Percentiles rank a stretch among this genome's conserved stretches.
Evolutionary conservation across 2,329 filamentous ascomycete genomes (phyloP).

Genomic region (Aschersonia sp.): DNA sequence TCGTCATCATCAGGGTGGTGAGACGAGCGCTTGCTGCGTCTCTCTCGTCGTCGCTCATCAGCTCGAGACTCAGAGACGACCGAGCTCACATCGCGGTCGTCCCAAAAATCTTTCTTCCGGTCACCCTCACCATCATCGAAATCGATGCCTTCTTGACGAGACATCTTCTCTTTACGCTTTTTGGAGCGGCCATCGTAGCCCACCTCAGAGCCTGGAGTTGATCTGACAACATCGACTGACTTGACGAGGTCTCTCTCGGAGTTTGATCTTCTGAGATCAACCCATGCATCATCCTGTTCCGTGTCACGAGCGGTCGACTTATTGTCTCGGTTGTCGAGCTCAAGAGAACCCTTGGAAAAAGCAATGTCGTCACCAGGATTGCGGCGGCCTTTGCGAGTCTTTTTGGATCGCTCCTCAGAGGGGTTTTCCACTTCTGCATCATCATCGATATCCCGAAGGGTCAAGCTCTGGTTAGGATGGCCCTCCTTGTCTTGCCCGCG

Average conservation of each 20-base stretch:
- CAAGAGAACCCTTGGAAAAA: conserved; percentile 12
- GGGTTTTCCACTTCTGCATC: conserved; percentile 13
- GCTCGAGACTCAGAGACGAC: conserved; percentile 30
- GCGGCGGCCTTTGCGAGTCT: conserved; percentile 15
- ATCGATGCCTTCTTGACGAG: conserved; percentile 19
- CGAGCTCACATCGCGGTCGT: conserved; percentile 33
- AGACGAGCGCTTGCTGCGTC: conserved; percentile 10
- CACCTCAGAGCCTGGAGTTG: conserved; percentile 20
- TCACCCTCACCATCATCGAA: conserved; percentile 19
- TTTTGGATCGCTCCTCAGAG: conserved; percentile 10
- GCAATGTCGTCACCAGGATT: conserved; percentile 12
- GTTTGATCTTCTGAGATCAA: conserved; percentile 17
- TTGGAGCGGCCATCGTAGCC: conserved; percentile 18
- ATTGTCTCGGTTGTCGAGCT: conserved; percentile 15
- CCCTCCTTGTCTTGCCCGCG: conserved; percentile 9
- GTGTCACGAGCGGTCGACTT: conserved; percentile 5
- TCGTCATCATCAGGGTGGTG: conserved; percentile 22
- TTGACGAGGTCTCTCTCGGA: conserved; percentile 12
- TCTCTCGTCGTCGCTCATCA: conserved; percentile 18
- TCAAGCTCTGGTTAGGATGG: not conserved
- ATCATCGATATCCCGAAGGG: conserved; percentile 5
- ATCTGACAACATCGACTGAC: conserved; percentile 17
- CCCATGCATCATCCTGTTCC: conserved; percentile 20
- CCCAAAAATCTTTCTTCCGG: conserved; percentile 22
- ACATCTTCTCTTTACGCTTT: conserved; percentile 25